A percentile compares a stretch with the other conserved stretches of the same genome.
These are phyloP conservation scores for Lagenidium giganteum DNA, from an alignment of 352 stramenopile genomes.

Conservation along the genomic window DNA sequence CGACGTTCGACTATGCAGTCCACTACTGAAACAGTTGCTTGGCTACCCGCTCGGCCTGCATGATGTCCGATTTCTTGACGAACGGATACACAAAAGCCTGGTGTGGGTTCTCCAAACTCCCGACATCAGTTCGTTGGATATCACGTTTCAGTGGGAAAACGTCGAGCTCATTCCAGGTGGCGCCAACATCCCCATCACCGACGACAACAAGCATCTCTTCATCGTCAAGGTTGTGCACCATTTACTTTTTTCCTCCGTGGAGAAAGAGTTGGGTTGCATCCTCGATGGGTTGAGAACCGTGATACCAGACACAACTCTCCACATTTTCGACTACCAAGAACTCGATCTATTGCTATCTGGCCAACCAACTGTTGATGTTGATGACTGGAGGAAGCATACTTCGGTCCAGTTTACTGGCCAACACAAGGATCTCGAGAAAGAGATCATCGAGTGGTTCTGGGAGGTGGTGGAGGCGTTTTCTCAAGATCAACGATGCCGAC, in stretches of 20 bases:
- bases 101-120: conserved; percentile 53
- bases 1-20: conserved; percentile 58
- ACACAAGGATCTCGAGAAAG: conserved; percentile 23
- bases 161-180: conserved; percentile 64
- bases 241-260: conserved; percentile 92
- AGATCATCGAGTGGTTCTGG: conserved; percentile 78
- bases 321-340: conserved; percentile 98
- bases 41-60: conserved; percentile 42
- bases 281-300: conserved; percentile 91
- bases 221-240: conserved; percentile 92
- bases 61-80: conserved; percentile 65
- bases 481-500: conserved; percentile 49
- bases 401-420: conserved; percentile 33
- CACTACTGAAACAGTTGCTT: conserved; percentile 69
- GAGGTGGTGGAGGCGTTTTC: conserved; percentile 54
- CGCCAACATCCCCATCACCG: conserved; percentile 69
- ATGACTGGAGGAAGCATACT: conserved; percentile 84
- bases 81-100: conserved; percentile 68
- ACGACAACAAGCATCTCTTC: conserved; percentile 95
- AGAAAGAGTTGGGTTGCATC: conserved; percentile 80
- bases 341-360: conserved; percentile 82
- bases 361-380: conserved; percentile 75
- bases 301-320: conserved; percentile 92
- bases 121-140: conserved; percentile 37
- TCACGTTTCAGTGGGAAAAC: conserved; percentile 63